Conservation (phyloP, 179 eudicot species). For the Beta macrorhiza region DNA sequence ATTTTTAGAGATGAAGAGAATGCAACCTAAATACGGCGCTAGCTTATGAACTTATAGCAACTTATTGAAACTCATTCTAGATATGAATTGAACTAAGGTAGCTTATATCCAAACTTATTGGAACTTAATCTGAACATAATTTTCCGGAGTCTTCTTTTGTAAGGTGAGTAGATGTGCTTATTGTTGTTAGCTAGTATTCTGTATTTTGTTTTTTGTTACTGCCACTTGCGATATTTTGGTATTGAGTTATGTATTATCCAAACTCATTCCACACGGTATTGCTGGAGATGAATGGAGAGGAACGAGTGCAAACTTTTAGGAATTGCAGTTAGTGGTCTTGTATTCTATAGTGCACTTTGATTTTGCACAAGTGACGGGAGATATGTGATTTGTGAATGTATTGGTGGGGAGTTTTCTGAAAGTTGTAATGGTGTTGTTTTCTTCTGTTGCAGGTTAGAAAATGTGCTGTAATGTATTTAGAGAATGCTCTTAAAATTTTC, state of each 20-base stretch:
- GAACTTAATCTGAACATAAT: too few relatives aligned
- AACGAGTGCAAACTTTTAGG: not conserved
- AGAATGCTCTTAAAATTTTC: conserved; percentile 55
- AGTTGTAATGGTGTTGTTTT: conserved; percentile 14
- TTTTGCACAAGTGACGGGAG: not conserved
- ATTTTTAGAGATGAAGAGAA: too few relatives aligned
- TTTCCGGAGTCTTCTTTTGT: too few relatives aligned
- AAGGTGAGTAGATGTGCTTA: too few relatives aligned
- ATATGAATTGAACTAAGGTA: too few relatives aligned
- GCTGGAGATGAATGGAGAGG: not conserved
- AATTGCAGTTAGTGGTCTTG: not conserved
- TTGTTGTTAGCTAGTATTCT: too few relatives aligned
- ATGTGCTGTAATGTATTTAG: conserved; percentile 68
- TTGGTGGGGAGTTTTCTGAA: not conserved
- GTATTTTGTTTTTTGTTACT: not conserved
- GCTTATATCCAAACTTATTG: too few relatives aligned
- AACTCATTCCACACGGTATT: not conserved
- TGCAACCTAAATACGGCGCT: too few relatives aligned
- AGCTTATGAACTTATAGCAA: too few relatives aligned
- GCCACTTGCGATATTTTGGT: not conserved
- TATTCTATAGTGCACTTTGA: not conserved
- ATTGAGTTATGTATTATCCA: not conserved
- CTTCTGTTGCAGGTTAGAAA: conserved; percentile 65
- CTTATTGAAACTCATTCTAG: too few relatives aligned
- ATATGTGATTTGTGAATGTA: not conserved